Evolutionary conservation across 805 yeast species (phyloP).

Genomic region (Teunomyces cretensis): DNA sequence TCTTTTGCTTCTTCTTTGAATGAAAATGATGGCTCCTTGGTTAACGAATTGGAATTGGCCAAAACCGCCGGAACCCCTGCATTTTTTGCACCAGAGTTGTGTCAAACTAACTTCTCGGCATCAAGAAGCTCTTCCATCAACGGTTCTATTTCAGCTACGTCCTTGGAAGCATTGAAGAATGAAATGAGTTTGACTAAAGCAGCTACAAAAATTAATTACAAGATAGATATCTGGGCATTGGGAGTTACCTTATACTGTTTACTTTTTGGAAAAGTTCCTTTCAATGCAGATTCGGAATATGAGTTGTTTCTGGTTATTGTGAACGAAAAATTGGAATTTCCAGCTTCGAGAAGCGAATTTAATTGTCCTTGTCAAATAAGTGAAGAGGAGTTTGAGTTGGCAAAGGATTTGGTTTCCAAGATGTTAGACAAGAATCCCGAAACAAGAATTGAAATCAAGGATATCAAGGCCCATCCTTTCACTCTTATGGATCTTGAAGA

Average conservation of each 20-base stretch:
- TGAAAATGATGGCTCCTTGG: slow-evolving; percentile 40
- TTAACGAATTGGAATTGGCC: slow-evolving; percentile 74
- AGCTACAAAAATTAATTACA: slow-evolving; percentile 62
- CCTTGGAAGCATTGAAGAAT: slow-evolving; percentile 23
- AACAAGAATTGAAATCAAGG: slow-evolving; percentile 64
- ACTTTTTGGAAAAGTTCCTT: slow-evolving; percentile 85
- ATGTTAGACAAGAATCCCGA: slow-evolving; percentile 70
- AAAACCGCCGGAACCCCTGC: slow-evolving; percentile 99
- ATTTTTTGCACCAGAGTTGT: slow-evolving; percentile 83
- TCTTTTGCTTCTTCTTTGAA: slow-evolving; percentile 62
- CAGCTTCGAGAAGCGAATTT: slow-evolving; percentile 36
- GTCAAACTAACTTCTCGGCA: slow-evolving; percentile 53
- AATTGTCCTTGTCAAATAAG: slow-evolving; percentile 40
- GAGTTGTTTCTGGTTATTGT: slow-evolving; percentile 83
- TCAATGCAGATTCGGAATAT: slow-evolving; percentile 81
- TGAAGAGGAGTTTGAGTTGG: slow-evolving; percentile 44
- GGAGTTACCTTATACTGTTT: slow-evolving; percentile 91
- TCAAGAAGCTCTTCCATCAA: slow-evolving; percentile 7
- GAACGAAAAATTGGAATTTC: slow-evolving; percentile 57
- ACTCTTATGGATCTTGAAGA: slow-evolving; percentile 40
- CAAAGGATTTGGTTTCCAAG: slow-evolving; percentile 58
- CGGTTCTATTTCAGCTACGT: slow-evolving; percentile 17
- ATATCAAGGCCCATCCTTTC: slow-evolving; percentile 78
- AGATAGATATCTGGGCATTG: slow-evolving; percentile 96
- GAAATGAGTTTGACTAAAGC: slow-evolving; percentile 19